phyloP scores from a whole-genome alignment of 768 basidiomycete species.

The Phaeotremella skinneri region DNA sequence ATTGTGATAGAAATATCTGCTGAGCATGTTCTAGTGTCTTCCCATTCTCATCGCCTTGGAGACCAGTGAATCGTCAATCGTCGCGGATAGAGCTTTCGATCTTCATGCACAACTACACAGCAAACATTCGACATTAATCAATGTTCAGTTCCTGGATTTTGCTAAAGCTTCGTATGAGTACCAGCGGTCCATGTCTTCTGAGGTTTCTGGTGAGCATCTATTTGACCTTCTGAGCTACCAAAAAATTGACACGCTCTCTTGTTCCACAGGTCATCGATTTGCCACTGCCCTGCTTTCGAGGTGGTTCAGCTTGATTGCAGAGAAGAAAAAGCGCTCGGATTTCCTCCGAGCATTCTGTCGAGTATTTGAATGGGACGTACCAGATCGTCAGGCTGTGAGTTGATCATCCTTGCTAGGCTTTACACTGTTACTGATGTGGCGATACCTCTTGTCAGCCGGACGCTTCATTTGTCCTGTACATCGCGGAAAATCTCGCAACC shows the following conservation, averaged over 20 bases:
- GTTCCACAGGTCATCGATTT: constrained; percentile 55
- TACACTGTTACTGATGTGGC: neutral
- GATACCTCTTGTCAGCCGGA: constrained; percentile 60
- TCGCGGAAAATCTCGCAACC: constrained; percentile 88
- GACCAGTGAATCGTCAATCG: constrained; percentile 63
- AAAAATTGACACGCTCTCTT: neutral
- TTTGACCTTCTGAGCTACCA: too few relatives aligned
- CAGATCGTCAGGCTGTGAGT: constrained; percentile 45
- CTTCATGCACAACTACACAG: constrained; percentile 77
- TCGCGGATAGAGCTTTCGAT: constrained; percentile 73
- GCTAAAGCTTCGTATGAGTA: constrained; percentile 80
- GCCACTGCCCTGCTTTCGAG: constrained; percentile 75
- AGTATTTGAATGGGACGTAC: constrained; percentile 70
- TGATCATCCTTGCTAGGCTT: neutral
- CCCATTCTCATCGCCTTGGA: constrained; percentile 92
- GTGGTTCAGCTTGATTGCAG: constrained; percentile 88
- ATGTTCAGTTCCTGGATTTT: constrained; percentile 76
- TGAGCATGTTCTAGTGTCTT: constrained; percentile 63
- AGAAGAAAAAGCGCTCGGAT: constrained; percentile 82
- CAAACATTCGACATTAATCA: constrained; percentile 86
- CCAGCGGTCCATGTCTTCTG: constrained; percentile 57
- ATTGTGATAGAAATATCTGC: constrained; percentile 4
- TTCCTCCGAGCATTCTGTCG: constrained; percentile 80
- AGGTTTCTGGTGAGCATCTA: constrained; percentile 24
- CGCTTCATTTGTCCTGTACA: constrained; percentile 80